These are phyloP conservation scores for Colletotrichum spaethianum DNA, from an alignment of 2,329 filamentous ascomycete species.

Conservation along the genomic window DNA sequence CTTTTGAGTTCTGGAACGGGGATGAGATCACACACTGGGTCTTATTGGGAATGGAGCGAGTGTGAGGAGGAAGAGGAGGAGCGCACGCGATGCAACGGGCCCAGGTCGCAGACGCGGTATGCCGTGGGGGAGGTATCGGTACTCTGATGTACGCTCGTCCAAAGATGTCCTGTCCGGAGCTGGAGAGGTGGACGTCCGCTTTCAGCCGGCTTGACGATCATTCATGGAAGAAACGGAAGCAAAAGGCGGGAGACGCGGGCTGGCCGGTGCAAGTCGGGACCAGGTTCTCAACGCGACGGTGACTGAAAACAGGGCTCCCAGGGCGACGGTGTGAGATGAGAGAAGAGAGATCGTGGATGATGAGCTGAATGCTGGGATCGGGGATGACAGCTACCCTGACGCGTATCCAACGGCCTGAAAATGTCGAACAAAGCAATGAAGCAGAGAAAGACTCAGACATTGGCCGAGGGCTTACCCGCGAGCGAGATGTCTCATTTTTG, in stretches of 20 bases:
- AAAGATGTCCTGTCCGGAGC: constrained; percentile 10
- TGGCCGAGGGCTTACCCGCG: background rate
- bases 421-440: background rate
- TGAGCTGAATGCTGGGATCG: background rate
- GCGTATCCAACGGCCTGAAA: constrained; percentile 4
- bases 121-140: background rate
- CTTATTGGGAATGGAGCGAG: background rate
- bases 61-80: background rate
- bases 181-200: constrained; percentile 10
- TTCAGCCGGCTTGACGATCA: constrained; percentile 26
- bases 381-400: background rate
- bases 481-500: constrained; percentile 19
- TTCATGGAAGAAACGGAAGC: background rate
- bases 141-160: background rate
- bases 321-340: background rate
- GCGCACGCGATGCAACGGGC: background rate
- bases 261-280: background rate
- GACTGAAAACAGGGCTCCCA: background rate
- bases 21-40: constrained; percentile 1
- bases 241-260: background rate
- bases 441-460: background rate
- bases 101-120: constrained; percentile 23
- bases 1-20: constrained; percentile 19
- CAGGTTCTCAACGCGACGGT: background rate
- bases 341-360: background rate